Conservation (phyloP, 2,329 filamentous ascomycete genomes). For the Dothistroma pini region DNA sequence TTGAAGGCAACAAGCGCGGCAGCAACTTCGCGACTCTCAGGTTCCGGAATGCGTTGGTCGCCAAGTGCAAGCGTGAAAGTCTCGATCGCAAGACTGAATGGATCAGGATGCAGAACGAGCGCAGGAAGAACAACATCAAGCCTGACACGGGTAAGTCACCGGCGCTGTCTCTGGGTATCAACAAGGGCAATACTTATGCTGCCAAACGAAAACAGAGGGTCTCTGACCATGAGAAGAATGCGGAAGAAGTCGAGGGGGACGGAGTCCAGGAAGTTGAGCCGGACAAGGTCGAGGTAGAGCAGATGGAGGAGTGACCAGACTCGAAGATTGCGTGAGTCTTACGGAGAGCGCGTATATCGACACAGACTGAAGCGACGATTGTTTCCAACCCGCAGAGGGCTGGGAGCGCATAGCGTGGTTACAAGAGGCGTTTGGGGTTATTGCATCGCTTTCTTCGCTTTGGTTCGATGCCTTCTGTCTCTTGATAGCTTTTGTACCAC, state of each 20-base stretch:
- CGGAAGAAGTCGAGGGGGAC: neutral
- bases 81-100: neutral
- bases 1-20: neutral
- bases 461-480: no score
- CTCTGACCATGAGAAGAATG: neutral
- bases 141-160: neutral
- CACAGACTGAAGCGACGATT: no score
- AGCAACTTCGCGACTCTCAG: neutral
- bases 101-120: neutral
- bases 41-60: neutral
- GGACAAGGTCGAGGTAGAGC: no score
- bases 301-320: no score
- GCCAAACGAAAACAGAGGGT: neutral
- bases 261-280: neutral
- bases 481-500: no score
- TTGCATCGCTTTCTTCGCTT: no score
- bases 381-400: no score
- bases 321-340: no score
- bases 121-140: neutral
- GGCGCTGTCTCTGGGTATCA: neutral
- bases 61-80: neutral
- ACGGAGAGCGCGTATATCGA: no score
- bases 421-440: no score
- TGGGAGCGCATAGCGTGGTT: no score
- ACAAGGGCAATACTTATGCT: neutral